Evolutionary conservation across 257 asterid genomes (phyloP).

Genomic region (Capsicum rhomboideum): DNA sequence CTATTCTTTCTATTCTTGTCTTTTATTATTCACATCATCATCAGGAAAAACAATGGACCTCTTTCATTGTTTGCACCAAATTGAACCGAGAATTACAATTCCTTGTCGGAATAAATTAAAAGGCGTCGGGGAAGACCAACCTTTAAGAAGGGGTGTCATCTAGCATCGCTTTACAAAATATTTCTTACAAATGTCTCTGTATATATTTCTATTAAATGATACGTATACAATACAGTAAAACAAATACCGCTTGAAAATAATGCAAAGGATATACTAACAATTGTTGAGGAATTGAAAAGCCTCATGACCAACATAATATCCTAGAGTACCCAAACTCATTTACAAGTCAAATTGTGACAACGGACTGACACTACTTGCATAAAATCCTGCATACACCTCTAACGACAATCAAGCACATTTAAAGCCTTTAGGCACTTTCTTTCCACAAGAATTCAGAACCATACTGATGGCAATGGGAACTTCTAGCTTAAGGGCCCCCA

Average conservation of each 20-base stretch:
- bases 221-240: neutral
- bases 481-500: constrained; percentile 38
- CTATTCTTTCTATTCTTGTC: no score
- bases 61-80: no score
- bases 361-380: fast-evolving
- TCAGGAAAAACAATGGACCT: no score
- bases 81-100: no score
- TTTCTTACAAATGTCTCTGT: no score
- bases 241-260: neutral
- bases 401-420: constrained; percentile 17
- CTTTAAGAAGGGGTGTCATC: neutral
- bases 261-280: neutral
- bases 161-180: neutral
- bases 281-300: neutral
- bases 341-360: neutral
- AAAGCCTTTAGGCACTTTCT: constrained; percentile 70
- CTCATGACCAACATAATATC: neutral
- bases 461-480: constrained; percentile 59
- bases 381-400: neutral
- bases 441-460: constrained; percentile 70
- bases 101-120: no score
- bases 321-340: neutral
- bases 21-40: no score
- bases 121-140: no score
- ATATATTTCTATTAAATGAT: no score